Conservation (phyloP, 2,329 filamentous ascomycete species). For the Nigrospora osmanthi region DNA sequence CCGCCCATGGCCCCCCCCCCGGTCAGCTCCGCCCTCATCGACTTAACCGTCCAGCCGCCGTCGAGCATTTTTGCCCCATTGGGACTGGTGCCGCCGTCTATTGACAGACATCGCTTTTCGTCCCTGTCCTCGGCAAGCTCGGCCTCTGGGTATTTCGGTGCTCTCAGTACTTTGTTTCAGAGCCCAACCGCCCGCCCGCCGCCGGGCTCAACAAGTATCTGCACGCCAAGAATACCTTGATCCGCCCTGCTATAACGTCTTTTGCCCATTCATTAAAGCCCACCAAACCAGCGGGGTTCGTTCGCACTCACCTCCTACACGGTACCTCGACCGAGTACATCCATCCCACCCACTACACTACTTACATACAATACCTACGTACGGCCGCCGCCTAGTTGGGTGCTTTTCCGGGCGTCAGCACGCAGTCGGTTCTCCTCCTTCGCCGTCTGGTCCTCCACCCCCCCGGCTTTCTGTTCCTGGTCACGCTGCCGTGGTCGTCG, state of each 20-base stretch:
- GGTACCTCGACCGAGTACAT: not conserved
- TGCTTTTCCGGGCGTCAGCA: no score
- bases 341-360: no score
- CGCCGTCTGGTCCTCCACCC: no score
- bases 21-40: no score
- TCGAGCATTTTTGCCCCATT: not conserved
- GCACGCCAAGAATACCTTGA: not conserved
- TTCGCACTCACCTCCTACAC: not conserved
- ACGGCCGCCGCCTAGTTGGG: no score
- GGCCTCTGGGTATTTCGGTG: not conserved
- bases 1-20: no score
- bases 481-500: no score
- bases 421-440: no score
- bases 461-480: no score
- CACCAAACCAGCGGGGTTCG: constrained; percentile 1
- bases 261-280: not conserved
- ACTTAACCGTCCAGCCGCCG: no score
- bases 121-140: not conserved
- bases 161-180: not conserved
- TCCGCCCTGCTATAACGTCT: not conserved
- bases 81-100: constrained; percentile 7
- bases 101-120: constrained; percentile 5
- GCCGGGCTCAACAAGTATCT: not conserved
- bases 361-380: no score
- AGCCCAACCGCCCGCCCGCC: no score